phyloP scores from a whole-genome alignment of 768 basidiomycete genomes.

The Suillus bovinus region DNA sequence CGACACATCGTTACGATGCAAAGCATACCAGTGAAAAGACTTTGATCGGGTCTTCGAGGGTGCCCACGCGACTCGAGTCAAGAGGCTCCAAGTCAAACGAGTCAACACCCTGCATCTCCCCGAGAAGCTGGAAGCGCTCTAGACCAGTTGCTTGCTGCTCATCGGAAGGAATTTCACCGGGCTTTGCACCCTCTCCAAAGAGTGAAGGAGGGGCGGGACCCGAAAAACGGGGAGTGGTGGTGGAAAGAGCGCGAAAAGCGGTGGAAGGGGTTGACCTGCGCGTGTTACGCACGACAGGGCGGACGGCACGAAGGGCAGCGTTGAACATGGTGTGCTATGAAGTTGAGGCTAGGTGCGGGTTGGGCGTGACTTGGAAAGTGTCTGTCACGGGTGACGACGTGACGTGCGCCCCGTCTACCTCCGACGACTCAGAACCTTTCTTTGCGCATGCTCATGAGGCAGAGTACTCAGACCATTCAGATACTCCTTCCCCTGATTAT shows the following conservation, averaged over 20 bases:
- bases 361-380: slow-evolving; percentile 24
- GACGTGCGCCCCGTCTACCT: slow-evolving; percentile 15
- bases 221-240: slow-evolving; percentile 54
- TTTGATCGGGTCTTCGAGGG: slow-evolving; percentile 81
- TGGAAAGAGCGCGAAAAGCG: slow-evolving; percentile 58
- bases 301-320: slow-evolving; percentile 26
- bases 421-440: slow-evolving; percentile 5
- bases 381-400: slow-evolving; percentile 26
- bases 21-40: slow-evolving; percentile 82
- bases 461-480: not conserved
- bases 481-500: not conserved
- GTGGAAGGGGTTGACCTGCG: slow-evolving; percentile 22
- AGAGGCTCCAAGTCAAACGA: slow-evolving; percentile 89
- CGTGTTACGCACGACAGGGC: slow-evolving; percentile 23
- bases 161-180: slow-evolving; percentile 80
- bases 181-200: slow-evolving; percentile 69
- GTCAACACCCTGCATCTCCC: slow-evolving; percentile 83
- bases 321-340: slow-evolving; percentile 26
- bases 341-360: slow-evolving; percentile 11
- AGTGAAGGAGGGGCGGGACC: slow-evolving; percentile 64
- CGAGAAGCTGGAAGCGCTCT: slow-evolving; percentile 91
- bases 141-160: slow-evolving; percentile 93
- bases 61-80: slow-evolving; percentile 84
- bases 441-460: not conserved
- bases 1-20: not conserved